Evolutionary conservation across 2,329 filamentous ascomycete genomes (phyloP).

Genomic region (Fusarium cicatricum): DNA sequence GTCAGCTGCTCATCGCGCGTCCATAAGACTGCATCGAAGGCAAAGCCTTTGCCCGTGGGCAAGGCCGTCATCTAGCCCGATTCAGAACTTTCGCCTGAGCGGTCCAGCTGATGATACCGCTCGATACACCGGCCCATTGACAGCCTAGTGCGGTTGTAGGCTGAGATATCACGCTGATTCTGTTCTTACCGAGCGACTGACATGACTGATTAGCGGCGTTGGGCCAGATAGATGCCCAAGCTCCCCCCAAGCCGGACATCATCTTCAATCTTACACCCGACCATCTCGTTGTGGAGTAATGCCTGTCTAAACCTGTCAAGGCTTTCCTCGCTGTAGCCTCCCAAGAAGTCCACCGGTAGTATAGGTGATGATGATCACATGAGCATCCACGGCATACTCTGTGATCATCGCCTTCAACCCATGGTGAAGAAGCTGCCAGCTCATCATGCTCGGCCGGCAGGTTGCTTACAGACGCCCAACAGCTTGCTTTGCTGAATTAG

Average conservation of each 20-base stretch:
- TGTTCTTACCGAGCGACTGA: constrained; percentile 1
- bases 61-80: constrained; percentile 7
- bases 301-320: constrained; percentile 2
- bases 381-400: constrained; percentile 12
- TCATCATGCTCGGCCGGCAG: constrained; percentile 23
- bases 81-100: constrained; percentile 8
- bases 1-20: constrained; percentile 3
- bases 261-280: constrained; percentile 2
- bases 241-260: constrained; percentile 3
- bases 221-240: constrained; percentile 24
- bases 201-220: constrained; percentile 21
- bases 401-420: constrained; percentile 13
- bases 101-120: neutral
- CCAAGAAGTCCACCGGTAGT: neutral
- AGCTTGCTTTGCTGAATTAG: constrained; percentile 7
- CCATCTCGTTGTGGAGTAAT: constrained; percentile 6
- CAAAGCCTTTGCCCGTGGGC: constrained; percentile 11
- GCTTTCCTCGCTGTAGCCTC: neutral
- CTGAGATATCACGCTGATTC: neutral
- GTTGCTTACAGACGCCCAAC: constrained; percentile 9
- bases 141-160: constrained; percentile 13
- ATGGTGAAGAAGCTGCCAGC: constrained; percentile 20
- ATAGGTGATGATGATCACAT: constrained; percentile 22
- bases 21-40: constrained; percentile 4
- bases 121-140: constrained; percentile 9